A percentile compares a stretch with the other conserved stretches of the same genome.
Evolutionary conservation across 2,329 filamentous ascomycete genomes (phyloP).

Genomic region (Penicillium fuscoglaucum): DNA sequence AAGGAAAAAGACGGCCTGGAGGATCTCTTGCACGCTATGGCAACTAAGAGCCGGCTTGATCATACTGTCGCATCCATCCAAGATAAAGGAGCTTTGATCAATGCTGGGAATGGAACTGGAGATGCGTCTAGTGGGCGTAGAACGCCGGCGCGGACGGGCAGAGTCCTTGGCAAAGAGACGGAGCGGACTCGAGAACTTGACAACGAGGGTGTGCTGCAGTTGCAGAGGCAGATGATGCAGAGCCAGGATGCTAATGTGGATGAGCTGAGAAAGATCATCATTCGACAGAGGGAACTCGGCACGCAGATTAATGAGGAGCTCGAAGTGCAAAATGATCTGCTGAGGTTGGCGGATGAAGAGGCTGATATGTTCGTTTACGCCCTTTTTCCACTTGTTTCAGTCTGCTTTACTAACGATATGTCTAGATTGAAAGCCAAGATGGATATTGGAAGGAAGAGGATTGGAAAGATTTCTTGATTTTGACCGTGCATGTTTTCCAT

Average conservation of each 20-base stretch:
- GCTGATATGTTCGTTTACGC: conserved; percentile 46
- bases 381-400: background rate
- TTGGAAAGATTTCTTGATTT: conserved; percentile 48
- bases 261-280: conserved; percentile 58
- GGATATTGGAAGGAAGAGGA: conserved; percentile 49
- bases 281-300: conserved; percentile 62
- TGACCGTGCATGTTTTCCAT: background rate
- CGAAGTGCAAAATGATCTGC: conserved; percentile 61
- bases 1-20: conserved; percentile 65
- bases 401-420: conserved; percentile 18
- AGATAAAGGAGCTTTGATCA: conserved; percentile 48
- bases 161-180: conserved; percentile 58
- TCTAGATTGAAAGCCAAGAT: conserved; percentile 47
- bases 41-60: conserved; percentile 51
- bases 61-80: conserved; percentile 48
- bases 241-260: conserved; percentile 63
- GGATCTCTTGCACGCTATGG: conserved; percentile 59
- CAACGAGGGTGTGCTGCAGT: conserved; percentile 63
- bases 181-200: conserved; percentile 63
- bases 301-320: conserved; percentile 64
- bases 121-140: conserved; percentile 16
- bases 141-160: conserved; percentile 45
- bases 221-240: conserved; percentile 62
- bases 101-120: conserved; percentile 20
- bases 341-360: conserved; percentile 61